Evolutionary conservation across 148 eudicot species (phyloP).

Genomic region (Drosera capensis): DNA sequence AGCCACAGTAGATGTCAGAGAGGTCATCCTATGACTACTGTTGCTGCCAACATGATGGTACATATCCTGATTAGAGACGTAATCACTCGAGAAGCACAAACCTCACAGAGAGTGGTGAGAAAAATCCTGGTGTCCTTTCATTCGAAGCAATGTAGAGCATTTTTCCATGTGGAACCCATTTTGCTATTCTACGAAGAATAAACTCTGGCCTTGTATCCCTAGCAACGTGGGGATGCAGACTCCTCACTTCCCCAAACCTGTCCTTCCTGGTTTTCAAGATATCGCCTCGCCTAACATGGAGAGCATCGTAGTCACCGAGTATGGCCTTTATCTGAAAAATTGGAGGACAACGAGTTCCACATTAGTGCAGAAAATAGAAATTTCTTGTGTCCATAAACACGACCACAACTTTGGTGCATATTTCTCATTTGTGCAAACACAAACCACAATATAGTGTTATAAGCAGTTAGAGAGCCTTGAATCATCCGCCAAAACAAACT

Average conservation of each 20-base stretch:
- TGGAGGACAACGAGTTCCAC: conserved; percentile 3
- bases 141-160: conserved; percentile 84
- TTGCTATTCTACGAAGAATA: conserved; percentile 60
- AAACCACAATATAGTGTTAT: too few species aligned
- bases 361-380: background rate
- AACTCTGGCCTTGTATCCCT: conserved; percentile 88
- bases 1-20: too few species aligned
- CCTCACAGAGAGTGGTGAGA: conserved; percentile 69
- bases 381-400: too few species aligned
- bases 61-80: background rate
- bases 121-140: conserved; percentile 76
- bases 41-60: background rate
- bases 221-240: conserved; percentile 74
- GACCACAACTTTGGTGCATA: too few species aligned
- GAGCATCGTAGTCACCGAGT: conserved; percentile 93
- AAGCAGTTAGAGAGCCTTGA: too few species aligned
- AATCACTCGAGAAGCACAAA: conserved; percentile 7
- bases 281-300: conserved; percentile 97
- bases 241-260: conserved; percentile 61
- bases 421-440: too few species aligned
- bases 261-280: conserved; percentile 75
- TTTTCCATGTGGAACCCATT: conserved; percentile 77
- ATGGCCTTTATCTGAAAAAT: conserved; percentile 45
- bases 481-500: too few species aligned
- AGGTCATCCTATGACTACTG: background rate